Evolutionary conservation across 441 rosid species (phyloP).

Genomic region (Populus tomentosa): DNA sequence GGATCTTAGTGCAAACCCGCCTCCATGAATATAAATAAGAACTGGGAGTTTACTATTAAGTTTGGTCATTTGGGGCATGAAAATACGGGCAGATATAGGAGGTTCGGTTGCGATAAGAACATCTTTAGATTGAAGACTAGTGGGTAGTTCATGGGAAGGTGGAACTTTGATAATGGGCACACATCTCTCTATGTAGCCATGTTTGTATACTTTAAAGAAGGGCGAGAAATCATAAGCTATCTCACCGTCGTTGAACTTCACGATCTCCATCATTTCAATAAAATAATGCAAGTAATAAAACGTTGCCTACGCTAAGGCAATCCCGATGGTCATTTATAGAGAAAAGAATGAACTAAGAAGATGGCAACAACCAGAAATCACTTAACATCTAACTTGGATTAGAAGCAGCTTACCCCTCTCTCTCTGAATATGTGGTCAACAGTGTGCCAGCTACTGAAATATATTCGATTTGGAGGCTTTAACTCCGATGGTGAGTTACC

Average conservation of each 20-base stretch:
- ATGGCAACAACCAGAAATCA: not conserved
- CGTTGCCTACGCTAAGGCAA: not conserved
- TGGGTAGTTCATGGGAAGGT: conserved; percentile 14
- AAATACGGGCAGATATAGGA: conserved; percentile 16
- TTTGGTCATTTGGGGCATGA: conserved; percentile 10
- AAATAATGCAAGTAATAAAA: not conserved
- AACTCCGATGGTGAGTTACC: too few relatives aligned
- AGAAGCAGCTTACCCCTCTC: not conserved
- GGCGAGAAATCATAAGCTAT: conserved; percentile 12
- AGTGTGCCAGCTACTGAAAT: not conserved
- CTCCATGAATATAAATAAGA: conserved; percentile 28
- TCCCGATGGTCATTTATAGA: not conserved
- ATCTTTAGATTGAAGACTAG: conserved; percentile 27
- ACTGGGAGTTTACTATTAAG: conserved; percentile 15
- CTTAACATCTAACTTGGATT: not conserved
- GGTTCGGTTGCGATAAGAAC: conserved; percentile 2
- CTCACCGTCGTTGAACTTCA: not conserved
- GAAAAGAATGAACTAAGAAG: not conserved
- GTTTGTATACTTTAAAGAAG: conserved; percentile 11
- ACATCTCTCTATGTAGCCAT: conserved; percentile 21
- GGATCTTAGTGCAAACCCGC: conserved; percentile 18
- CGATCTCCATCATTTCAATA: not conserved
- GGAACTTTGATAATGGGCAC: conserved; percentile 6
- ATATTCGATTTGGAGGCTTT: too few relatives aligned
- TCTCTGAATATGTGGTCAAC: not conserved